A percentile compares a stretch with the other conserved stretches of the same genome.
phyloP scores from a whole-genome alignment of 1,284 basidiomycete species.

The Rhodotorula sp. region DNA sequence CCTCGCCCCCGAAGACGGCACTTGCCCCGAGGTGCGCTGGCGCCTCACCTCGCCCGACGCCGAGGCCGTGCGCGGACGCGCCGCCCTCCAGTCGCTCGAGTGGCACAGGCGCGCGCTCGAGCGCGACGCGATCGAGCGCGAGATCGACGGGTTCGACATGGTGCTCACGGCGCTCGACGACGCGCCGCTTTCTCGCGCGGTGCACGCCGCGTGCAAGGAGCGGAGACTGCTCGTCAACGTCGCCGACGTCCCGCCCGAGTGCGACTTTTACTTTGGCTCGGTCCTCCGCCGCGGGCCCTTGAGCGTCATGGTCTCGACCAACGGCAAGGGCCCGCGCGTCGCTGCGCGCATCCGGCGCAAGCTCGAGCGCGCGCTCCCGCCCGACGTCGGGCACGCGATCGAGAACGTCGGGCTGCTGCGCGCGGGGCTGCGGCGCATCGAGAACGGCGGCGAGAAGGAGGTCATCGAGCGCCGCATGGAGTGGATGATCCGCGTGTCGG shows the following conservation, averaged over 20 bases:
- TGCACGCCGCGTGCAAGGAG: constrained; percentile 70
- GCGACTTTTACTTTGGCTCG: constrained; percentile 98
- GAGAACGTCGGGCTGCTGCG: constrained; percentile 74
- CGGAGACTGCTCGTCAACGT: constrained; percentile 85
- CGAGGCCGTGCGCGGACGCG: constrained; percentile 50
- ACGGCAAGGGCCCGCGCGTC: constrained; percentile 88
- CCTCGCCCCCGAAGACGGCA: constrained; percentile 62
- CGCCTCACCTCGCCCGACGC: constrained; percentile 48
- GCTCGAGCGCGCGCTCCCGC: constrained; percentile 70
- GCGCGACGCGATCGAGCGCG: constrained; percentile 36
- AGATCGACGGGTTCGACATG: constrained; percentile 71
- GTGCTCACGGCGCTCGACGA: constrained; percentile 94
- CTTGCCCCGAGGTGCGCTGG: constrained; percentile 58
- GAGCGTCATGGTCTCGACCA: constrained; percentile 94
- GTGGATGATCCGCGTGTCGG: constrained; percentile 92
- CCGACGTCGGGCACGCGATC: constrained; percentile 75
- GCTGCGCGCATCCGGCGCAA: constrained; percentile 76
- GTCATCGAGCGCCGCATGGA: constrained; percentile 78
- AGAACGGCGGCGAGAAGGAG: constrained; percentile 70
- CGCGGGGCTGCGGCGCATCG: constrained; percentile 66
- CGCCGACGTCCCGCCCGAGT: constrained; percentile 87
- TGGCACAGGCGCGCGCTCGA: constrained; percentile 63
- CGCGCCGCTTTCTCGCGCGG: constrained; percentile 65
- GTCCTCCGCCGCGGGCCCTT: constrained; percentile 87
- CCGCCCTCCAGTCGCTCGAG: constrained; percentile 55